phyloP scores from a whole-genome alignment of 192 early-diverging fungal genomes.

The Coemansia sp. region DNA sequence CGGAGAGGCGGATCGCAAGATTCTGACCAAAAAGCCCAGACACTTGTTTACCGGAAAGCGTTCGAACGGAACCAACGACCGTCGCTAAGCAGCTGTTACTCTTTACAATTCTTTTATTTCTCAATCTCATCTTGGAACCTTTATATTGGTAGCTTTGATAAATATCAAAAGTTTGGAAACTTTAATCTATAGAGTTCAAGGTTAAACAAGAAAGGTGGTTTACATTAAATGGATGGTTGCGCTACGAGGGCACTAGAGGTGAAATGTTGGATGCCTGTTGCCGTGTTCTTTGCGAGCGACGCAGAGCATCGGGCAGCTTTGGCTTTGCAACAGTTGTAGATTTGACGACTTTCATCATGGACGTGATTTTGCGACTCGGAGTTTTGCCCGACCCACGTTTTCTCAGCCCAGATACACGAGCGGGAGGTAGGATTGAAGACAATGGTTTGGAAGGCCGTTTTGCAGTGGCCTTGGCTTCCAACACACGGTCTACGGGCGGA shows the following conservation, averaged over 20 bases:
- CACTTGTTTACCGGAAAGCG: conserved; percentile 96
- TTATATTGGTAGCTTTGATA: too few relatives aligned
- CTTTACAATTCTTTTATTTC: too few relatives aligned
- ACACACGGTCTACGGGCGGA: too few relatives aligned
- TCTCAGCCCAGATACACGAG: not conserved
- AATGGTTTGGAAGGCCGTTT: not conserved
- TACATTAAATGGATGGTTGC: not conserved
- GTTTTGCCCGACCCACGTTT: not conserved
- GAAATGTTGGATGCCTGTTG: not conserved
- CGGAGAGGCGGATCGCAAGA: conserved; percentile 94
- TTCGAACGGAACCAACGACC: conserved; percentile 74
- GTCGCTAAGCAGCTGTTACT: conserved; percentile 42
- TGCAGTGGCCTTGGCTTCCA: too few relatives aligned
- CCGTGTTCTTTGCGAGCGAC: not conserved
- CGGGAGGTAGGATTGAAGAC: conserved; percentile 1
- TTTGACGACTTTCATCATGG: conserved; percentile 50
- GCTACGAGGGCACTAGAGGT: not conserved
- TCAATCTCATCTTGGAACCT: too few relatives aligned
- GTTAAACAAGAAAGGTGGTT: not conserved
- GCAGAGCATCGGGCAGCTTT: not conserved
- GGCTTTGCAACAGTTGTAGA: conserved; percentile 5
- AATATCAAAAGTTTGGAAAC: too few relatives aligned
- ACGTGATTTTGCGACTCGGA: conserved; percentile 26
- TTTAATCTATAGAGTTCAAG: not conserved
- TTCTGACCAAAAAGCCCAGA: conserved; percentile 92